Evolutionary conservation across 208 protist genomes (phyloP).

Genomic region (Herpetomonas samuelpessoai): DNA sequence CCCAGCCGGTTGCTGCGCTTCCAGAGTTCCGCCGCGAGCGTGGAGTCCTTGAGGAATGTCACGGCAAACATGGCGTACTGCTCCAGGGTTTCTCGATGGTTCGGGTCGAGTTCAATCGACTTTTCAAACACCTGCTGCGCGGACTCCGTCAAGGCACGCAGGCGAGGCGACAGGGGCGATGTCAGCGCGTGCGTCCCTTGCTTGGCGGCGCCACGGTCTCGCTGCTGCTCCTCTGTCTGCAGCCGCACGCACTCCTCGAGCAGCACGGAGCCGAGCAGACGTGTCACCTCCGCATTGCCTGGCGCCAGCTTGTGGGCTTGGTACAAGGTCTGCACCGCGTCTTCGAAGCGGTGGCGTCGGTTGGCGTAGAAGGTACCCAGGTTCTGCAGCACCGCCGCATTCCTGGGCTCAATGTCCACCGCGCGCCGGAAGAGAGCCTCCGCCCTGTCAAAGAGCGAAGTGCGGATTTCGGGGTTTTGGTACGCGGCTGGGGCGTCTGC

Average conservation of each 20-base stretch:
- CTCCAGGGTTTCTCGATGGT: conserved; percentile 36
- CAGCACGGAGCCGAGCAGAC: conserved; percentile 43
- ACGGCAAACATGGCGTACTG: conserved; percentile 71
- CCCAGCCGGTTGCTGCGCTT: conserved; percentile 31
- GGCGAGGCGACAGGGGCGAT: conserved; percentile 13
- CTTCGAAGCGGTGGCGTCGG: conserved; percentile 54
- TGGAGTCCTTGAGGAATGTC: conserved; percentile 47
- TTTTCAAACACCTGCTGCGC: conserved; percentile 47
- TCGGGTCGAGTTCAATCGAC: conserved; percentile 30
- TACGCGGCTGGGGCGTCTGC: conserved; percentile 30
- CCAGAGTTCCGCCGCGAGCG: conserved; percentile 39
- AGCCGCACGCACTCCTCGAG: conserved; percentile 59
- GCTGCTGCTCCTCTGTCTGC: conserved; percentile 29
- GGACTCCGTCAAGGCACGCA: conserved; percentile 36
- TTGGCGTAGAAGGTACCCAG: conserved; percentile 70
- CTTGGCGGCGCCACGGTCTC: conserved; percentile 15
- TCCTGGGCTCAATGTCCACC: conserved; percentile 39
- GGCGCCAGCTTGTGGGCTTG: conserved; percentile 53
- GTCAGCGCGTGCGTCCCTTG: conserved; percentile 1
- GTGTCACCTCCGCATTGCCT: conserved; percentile 48
- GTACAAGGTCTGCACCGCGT: conserved; percentile 55
- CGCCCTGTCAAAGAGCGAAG: conserved; percentile 40
- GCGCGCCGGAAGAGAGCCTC: conserved; percentile 50
- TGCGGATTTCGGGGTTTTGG: conserved; percentile 28
- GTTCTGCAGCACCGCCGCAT: conserved; percentile 31